These are phyloP conservation scores for Staphylotrichum tortipilum DNA, from an alignment of 495 filamentous ascomycete genomes.

Conservation along the genomic window DNA sequence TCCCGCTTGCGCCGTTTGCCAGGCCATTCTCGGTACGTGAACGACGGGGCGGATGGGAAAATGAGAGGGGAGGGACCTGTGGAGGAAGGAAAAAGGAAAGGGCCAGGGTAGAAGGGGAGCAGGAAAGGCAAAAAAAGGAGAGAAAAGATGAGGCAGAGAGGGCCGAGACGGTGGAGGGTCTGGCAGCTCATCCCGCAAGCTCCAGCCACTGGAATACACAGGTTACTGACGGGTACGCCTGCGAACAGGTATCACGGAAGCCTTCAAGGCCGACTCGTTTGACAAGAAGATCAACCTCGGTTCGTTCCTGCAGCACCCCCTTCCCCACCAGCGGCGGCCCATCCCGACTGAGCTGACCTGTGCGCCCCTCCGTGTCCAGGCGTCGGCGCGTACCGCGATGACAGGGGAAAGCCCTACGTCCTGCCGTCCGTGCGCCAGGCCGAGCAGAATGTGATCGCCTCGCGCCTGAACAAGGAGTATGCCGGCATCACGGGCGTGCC, in stretches of 20 bases:
- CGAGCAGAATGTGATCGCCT: slow-evolving; percentile 75
- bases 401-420: slow-evolving; percentile 94
- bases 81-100: too few relatives aligned
- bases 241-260: slow-evolving; percentile 86
- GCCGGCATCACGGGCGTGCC: slow-evolving; percentile 94
- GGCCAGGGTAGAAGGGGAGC: too few relatives aligned
- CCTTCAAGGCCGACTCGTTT: slow-evolving; percentile 93
- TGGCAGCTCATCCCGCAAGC: too few relatives aligned
- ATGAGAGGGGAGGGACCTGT: too few relatives aligned
- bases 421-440: slow-evolving; percentile 86
- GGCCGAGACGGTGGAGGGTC: too few relatives aligned
- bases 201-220: background rate
- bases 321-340: background rate
- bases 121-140: too few relatives aligned
- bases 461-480: slow-evolving; percentile 88
- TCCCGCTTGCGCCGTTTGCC: slow-evolving; percentile 6
- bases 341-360: slow-evolving; percentile 17
- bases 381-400: slow-evolving; percentile 81
- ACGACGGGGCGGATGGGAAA: too few relatives aligned
- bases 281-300: slow-evolving; percentile 95
- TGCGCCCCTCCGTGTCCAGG: slow-evolving; percentile 34
- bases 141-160: too few relatives aligned
- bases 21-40: slow-evolving; percentile 69
- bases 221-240: slow-evolving; percentile 5
- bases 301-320: slow-evolving; percentile 19